Evolutionary conservation across 2,329 filamentous ascomycete genomes (phyloP), one percentile per base, ranked within the genome.

Genomic region (Dactylellina leptospora): DNA sequence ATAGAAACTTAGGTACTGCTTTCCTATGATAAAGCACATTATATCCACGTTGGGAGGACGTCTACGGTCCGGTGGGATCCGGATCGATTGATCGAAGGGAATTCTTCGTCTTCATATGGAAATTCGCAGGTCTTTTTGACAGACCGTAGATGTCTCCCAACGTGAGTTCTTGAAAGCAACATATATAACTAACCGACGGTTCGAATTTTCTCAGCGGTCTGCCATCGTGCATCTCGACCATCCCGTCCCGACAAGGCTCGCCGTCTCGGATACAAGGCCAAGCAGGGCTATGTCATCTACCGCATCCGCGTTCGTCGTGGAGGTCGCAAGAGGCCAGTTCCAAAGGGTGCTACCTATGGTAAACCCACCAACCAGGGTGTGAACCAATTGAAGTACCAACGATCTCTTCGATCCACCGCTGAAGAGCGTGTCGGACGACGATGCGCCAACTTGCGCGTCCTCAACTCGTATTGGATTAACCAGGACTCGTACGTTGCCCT

Each of bases 381-480:
- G 80, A 99, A 99, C 90, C 95, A 99, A 88, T 92, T 99, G 83
- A 99, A 99, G 89, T 99, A 97, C 90, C 96, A 99, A 89, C 92
- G 93, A 83, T 97, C 95, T 78, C 93, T 97, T 83, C 90, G 90
- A 84, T 87, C 93, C 80, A 99, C 95, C 80, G 96, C 96, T 80
- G 96, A 99, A 88, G 95, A 99, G 90, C 95, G 95, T 90, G 93
- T 99, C 82, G 95, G 96, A 81, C 93, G 93, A 84, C 93, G 93
- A 83, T 97, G 93, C 87, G 92, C 93, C 85, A 99, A 99, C 86
- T 85, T 99, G 83, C 92, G 95, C 82, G 95, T 99, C 81, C 90
- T 99, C 81, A 99, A 99, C 91, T 97, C 93, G 76, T 99, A 99
- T 93, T 99, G 96, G 96, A 92, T 99, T 87, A 99, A 99, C 91